phyloP scores from a whole-genome alignment of 176 grass and related monocot genomes.

The Avena insularis region DNA sequence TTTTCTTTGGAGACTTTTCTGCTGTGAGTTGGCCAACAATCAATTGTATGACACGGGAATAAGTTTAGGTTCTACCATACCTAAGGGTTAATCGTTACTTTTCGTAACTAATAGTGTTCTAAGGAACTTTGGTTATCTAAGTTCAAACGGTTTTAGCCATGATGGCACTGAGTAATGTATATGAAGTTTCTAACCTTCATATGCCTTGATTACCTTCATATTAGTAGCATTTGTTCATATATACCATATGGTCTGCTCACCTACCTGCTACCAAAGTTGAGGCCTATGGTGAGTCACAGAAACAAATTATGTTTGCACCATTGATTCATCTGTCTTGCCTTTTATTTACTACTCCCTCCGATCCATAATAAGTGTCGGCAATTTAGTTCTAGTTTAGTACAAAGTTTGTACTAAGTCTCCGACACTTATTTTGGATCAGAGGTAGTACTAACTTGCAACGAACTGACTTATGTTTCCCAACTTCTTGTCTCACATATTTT shows the following conservation, averaged over 20 bases:
- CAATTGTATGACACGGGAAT: not conserved
- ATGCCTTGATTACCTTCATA: too few species aligned
- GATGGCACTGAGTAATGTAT: not conserved
- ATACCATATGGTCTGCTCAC: too few species aligned
- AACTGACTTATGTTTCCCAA: not conserved
- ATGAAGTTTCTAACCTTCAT: too few species aligned
- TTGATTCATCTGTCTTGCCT: constrained; percentile 6
- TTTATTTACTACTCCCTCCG: too few species aligned
- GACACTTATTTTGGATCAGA: too few species aligned
- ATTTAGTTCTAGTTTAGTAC: too few species aligned
- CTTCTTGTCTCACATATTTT: constrained; percentile 15
- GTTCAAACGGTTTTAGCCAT: not conserved
- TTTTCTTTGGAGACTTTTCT: not conserved
- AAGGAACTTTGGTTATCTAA: constrained; percentile 1
- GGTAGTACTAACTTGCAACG: not conserved
- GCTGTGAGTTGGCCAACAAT: not conserved
- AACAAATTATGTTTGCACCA: not conserved
- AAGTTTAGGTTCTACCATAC: not conserved
- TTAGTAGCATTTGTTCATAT: too few species aligned
- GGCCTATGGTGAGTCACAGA: not conserved
- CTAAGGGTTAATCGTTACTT: not conserved
- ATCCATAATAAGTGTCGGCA: too few species aligned
- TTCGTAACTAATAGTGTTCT: not conserved
- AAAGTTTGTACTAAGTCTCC: too few species aligned
- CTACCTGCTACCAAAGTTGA: too few species aligned